Percentiles rank a stretch among this genome's conserved stretches.
phyloP scores from a whole-genome alignment of 2,329 filamentous ascomycete species.

The Neonectria sp. region DNA sequence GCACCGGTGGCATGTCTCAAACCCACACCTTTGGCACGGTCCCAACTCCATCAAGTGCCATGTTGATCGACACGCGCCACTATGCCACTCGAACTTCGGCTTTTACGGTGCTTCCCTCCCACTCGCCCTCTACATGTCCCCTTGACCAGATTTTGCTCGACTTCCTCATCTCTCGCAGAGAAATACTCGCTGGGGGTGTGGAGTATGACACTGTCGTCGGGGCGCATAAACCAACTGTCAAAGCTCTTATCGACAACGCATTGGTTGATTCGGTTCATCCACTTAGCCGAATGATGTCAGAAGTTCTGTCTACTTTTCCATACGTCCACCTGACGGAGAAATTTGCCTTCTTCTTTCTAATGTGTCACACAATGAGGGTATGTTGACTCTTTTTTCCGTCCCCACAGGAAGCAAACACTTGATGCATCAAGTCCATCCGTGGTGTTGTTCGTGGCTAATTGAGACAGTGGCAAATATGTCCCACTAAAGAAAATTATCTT shows the following conservation, averaged over 20 bases:
- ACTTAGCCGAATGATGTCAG: background rate
- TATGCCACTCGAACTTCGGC: background rate
- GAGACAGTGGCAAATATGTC: conserved; percentile 6
- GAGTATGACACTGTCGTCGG: background rate
- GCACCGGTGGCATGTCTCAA: background rate
- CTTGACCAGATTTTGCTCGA: conserved; percentile 6
- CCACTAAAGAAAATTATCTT: conserved; percentile 5
- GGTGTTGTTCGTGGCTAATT: background rate
- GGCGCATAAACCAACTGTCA: background rate
- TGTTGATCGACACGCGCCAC: background rate
- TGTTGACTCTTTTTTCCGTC: background rate
- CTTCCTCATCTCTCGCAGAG: background rate
- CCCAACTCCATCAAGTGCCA: background rate
- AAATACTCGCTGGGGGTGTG: background rate
- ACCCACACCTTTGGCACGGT: background rate
- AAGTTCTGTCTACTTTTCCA: conserved; percentile 1
- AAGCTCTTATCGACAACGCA: background rate
- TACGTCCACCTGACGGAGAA: background rate
- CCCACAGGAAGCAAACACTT: background rate
- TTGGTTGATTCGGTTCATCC: background rate
- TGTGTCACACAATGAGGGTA: conserved; percentile 4
- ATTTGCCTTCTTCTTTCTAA: conserved; percentile 2
- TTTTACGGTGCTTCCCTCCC: background rate
- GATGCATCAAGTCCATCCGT: background rate
- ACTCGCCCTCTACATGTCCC: background rate